Evolutionary conservation across 140 eudicot genomes (phyloP), one percentile per base, ranked within the genome.

Genomic region (Cichorium intybus): DNA sequence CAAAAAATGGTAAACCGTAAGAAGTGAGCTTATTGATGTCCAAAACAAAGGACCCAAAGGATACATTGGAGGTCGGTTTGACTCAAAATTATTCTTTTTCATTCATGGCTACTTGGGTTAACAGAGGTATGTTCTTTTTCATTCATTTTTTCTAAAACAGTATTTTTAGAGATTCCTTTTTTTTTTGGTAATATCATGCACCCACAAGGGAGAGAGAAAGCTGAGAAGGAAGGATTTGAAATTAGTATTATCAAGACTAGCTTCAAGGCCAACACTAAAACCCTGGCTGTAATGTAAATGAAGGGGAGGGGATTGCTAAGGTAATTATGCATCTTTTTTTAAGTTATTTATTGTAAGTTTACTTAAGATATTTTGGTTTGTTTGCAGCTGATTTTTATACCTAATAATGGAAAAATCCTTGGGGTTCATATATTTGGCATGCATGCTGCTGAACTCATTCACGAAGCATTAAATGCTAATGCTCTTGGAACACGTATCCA

Each of bases 251-350:
- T n/a, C n/a, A n/a, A n/a, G n/a, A n/a, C n/a, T n/a, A n/a, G n/a
- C n/a, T n/a, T n/a, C n/a, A n/a, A n/a, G n/a, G n/a, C n/a, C n/a
- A n/a, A n/a, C n/a, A n/a, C n/a, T n/a, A n/a, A n/a, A n/a, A n/a
- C n/a, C n/a, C n/a, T n/a, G n/a, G n/a, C n/a, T n/a, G 76, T 85
- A 88, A 75, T 10, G 96, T 88, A 81, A 92, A 92, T 85, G 96
- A 88, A 81, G 98, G 87, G 65, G 98, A 92, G 69, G 98, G 98
- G 56, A 75, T 92, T 56, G 98, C 98, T 62, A 92, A 92, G 98
- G 98, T 92, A 41, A 34, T 61, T 47, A 24, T 21, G 18, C 15
- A 10, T 7, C 24, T 31, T 41, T 24, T 23, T 65, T 31, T 23
- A 20, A 45, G 26, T n/a, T n/a, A n/a, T 22, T 28, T 56, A 7